These are phyloP conservation scores for Taiozyma sp. DNA, from an alignment of 1,139 yeast genomes.

Conservation along the genomic window DNA sequence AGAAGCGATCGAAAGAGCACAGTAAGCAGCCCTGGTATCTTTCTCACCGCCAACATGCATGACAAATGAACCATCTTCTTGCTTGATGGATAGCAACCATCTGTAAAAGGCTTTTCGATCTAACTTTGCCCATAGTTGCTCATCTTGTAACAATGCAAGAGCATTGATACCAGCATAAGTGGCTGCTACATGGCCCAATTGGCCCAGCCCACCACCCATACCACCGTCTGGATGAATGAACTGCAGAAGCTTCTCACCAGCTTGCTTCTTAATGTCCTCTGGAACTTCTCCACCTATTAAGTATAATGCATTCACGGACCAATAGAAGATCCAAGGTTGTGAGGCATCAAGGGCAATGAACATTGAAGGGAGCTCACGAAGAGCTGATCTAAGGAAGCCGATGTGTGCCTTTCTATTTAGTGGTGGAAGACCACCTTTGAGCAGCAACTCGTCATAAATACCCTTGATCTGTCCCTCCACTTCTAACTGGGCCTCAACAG, in stretches of 20 bases:
- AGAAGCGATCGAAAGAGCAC: conserved; percentile 75
- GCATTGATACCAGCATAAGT: conserved; percentile 76
- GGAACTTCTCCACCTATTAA: conserved; percentile 32
- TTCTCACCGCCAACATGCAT: conserved; percentile 81
- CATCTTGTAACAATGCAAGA: conserved; percentile 49
- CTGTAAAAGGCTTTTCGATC: conserved; percentile 44
- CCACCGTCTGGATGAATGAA: conserved; percentile 51
- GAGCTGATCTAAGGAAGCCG: conserved; percentile 35
- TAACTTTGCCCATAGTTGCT: conserved; percentile 36
- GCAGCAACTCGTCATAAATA: conserved; percentile 25
- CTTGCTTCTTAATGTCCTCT: conserved; percentile 19
- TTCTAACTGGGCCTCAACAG: conserved; percentile 38
- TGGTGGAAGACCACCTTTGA: conserved; percentile 18
- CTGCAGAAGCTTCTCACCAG: conserved; percentile 28
- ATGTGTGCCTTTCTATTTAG: conserved; percentile 28
- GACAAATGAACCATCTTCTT: conserved; percentile 63
- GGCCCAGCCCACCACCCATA: conserved; percentile 81
- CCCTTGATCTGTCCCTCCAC: conserved; percentile 31
- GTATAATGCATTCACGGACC: conserved; percentile 63
- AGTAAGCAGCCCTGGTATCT: conserved; percentile 85
- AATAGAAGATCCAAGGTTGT: conserved; percentile 86
- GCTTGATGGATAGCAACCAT: conserved; percentile 68
- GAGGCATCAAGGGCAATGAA: conserved; percentile 67
- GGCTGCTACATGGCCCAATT: conserved; percentile 80
- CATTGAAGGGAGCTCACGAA: conserved; percentile 44